Percentiles rank a stretch among this genome's conserved stretches.
phyloP scores from a whole-genome alignment of 169 alveolate species.

The Theileria annulata region DNA sequence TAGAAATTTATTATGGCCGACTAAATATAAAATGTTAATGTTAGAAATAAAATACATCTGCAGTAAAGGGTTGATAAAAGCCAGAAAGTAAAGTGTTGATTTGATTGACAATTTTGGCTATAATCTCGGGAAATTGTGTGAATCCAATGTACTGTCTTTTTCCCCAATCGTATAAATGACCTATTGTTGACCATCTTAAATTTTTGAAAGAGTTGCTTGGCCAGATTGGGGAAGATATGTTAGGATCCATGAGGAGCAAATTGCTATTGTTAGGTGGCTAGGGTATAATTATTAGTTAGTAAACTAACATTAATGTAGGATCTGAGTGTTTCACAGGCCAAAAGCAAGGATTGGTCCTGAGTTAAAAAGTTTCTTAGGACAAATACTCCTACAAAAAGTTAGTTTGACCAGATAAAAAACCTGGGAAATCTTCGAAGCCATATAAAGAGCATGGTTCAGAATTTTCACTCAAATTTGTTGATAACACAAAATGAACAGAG shows the following conservation, averaged over 20 bases:
- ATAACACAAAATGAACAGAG: slow-evolving; percentile 48
- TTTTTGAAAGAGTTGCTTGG: slow-evolving; percentile 43
- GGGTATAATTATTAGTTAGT: background rate
- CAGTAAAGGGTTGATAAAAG: slow-evolving; percentile 24
- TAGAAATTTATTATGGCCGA: slow-evolving; percentile 67
- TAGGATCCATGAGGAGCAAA: slow-evolving; percentile 27
- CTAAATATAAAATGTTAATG: background rate
- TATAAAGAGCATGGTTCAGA: slow-evolving; percentile 28
- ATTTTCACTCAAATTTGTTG: background rate
- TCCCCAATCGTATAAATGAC: slow-evolving; percentile 69
- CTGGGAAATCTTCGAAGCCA: slow-evolving; percentile 62
- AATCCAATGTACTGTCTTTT: slow-evolving; percentile 36
- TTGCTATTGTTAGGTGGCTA: slow-evolving; percentile 71
- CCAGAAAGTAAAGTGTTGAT: slow-evolving; percentile 28
- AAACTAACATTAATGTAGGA: slow-evolving; percentile 56
- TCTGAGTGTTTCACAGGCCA: slow-evolving; percentile 39
- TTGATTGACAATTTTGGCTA: slow-evolving; percentile 21
- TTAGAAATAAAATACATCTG: slow-evolving; percentile 40
- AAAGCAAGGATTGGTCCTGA: slow-evolving; percentile 18
- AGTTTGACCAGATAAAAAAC: background rate
- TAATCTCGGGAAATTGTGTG: slow-evolving; percentile 39
- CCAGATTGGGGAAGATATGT: slow-evolving; percentile 46
- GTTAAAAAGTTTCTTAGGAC: slow-evolving; percentile 50
- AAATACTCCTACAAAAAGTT: slow-evolving; percentile 29
- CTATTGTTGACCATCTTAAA: slow-evolving; percentile 62